Conservation (phyloP, 2,329 filamentous ascomycete species). For the Dactylella cylindrospora region DNA sequence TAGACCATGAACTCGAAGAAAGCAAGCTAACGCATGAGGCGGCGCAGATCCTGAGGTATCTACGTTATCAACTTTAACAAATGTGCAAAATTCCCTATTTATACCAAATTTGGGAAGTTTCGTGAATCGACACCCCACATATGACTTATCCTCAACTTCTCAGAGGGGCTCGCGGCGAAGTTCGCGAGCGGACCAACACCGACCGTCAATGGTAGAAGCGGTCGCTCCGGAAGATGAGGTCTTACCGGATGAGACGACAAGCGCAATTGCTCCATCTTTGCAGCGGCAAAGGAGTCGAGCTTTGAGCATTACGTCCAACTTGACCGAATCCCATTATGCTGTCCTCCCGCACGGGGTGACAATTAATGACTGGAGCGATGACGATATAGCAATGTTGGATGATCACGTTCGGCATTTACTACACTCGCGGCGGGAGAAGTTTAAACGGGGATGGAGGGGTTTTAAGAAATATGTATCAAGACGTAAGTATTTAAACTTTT, state of each 20-base stretch:
- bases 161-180: conserved; percentile 45
- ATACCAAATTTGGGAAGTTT: conserved; percentile 75
- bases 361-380: conserved; percentile 71
- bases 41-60: conserved; percentile 75
- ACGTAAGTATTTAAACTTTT: conserved; percentile 56
- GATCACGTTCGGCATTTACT: conserved; percentile 86
- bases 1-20: neutral
- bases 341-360: conserved; percentile 73
- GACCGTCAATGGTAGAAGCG: conserved; percentile 47
- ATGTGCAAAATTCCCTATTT: conserved; percentile 87
- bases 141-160: conserved; percentile 62
- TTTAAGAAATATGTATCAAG: conserved; percentile 76
- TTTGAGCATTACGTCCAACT: conserved; percentile 66
- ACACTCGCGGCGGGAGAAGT: conserved; percentile 74
- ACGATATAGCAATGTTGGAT: conserved; percentile 75
- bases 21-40: conserved; percentile 46
- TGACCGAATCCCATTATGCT: conserved; percentile 73
- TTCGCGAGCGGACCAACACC: conserved; percentile 36
- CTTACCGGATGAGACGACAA: conserved; percentile 8
- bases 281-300: conserved; percentile 52
- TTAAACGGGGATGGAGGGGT: conserved; percentile 76
- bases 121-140: conserved; percentile 76
- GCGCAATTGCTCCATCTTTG: conserved; percentile 31
- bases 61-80: conserved; percentile 79
- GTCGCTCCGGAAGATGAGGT: conserved; percentile 42